Conservation (phyloP, 2,329 filamentous ascomycete genomes). For the Cladosporium sp. region DNA sequence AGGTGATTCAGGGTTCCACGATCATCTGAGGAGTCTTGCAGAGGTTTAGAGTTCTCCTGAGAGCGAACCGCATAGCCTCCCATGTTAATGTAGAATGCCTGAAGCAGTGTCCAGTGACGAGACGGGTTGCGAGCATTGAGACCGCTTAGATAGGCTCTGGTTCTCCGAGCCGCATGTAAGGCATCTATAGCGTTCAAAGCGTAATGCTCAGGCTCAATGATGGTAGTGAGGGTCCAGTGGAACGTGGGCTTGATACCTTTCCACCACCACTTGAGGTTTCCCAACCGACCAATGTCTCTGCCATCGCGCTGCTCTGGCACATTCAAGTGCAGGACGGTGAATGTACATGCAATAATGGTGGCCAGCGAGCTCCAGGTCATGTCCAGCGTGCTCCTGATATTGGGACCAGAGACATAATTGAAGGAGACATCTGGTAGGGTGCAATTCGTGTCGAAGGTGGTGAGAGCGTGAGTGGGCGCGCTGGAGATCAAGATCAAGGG, state of each 20-base stretch:
- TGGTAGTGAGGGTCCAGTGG: neutral
- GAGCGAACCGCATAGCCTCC: conserved; percentile 22
- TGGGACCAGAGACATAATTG: conserved; percentile 10
- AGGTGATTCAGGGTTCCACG: too few species aligned
- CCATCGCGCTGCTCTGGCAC: conserved; percentile 22
- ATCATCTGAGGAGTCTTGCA: too few species aligned
- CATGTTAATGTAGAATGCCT: conserved; percentile 31
- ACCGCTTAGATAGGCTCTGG: neutral
- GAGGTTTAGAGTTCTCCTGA: too few species aligned
- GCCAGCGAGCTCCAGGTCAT: conserved; percentile 35
- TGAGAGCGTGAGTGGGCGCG: too few species aligned
- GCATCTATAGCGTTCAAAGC: neutral
- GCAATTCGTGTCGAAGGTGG: too few species aligned
- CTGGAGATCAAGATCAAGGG: too few species aligned
- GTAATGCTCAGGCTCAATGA: conserved; percentile 5
- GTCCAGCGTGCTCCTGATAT: conserved; percentile 28
- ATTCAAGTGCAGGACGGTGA: conserved; percentile 37
- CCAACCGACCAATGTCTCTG: neutral
- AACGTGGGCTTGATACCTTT: neutral
- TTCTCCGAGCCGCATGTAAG: too few species aligned
- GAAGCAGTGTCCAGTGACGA: conserved; percentile 23
- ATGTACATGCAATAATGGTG: conserved; percentile 30
- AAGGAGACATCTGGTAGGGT: too few species aligned
- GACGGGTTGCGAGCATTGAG: neutral
- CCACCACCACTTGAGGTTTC: conserved; percentile 1